A percentile compares a stretch with the other conserved stretches of the same genome.
Conservation (phyloP, 169 alveolate genomes). For the Hepatocystis sp. region DNA sequence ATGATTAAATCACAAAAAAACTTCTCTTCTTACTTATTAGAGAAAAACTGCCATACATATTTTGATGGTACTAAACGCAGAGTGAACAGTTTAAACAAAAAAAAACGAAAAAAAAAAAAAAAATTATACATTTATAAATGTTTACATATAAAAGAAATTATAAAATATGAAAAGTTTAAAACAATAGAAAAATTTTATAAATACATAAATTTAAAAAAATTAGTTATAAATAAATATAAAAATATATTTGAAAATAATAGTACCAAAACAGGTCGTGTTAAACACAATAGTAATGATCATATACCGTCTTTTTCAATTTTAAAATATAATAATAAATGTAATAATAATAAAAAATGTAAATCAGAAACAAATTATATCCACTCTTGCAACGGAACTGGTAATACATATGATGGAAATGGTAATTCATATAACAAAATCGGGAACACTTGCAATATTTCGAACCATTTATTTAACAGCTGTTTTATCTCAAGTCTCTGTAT, state of each 20-base stretch:
- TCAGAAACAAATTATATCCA: not conserved
- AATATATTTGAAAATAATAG: too few species aligned
- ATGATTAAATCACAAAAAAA: too few species aligned
- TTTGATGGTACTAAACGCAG: too few species aligned
- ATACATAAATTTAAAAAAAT: slow-evolving; percentile 44
- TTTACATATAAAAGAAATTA: slow-evolving; percentile 22
- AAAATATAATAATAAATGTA: too few species aligned
- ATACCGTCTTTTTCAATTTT: too few species aligned
- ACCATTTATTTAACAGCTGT: slow-evolving; percentile 6
- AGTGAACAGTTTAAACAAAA: too few species aligned
- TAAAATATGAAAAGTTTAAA: slow-evolving; percentile 19
- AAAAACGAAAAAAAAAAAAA: slow-evolving; percentile 34
- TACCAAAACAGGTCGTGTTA: too few species aligned
- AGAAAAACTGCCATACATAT: too few species aligned
- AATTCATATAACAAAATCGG: too few species aligned
- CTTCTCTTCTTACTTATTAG: too few species aligned
- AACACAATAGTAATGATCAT: too few species aligned
- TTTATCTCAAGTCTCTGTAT: slow-evolving; percentile 31
- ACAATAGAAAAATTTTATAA: slow-evolving; percentile 30
- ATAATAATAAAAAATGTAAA: not conserved
- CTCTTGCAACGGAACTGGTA: not conserved
- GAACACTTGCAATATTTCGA: too few species aligned
- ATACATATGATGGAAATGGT: not conserved
- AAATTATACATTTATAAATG: slow-evolving; percentile 33
- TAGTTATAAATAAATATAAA: slow-evolving; percentile 6